These are phyloP conservation scores for Coemansia reversa DNA, from an alignment of 192 early-diverging fungal species.

Conservation along the genomic window DNA sequence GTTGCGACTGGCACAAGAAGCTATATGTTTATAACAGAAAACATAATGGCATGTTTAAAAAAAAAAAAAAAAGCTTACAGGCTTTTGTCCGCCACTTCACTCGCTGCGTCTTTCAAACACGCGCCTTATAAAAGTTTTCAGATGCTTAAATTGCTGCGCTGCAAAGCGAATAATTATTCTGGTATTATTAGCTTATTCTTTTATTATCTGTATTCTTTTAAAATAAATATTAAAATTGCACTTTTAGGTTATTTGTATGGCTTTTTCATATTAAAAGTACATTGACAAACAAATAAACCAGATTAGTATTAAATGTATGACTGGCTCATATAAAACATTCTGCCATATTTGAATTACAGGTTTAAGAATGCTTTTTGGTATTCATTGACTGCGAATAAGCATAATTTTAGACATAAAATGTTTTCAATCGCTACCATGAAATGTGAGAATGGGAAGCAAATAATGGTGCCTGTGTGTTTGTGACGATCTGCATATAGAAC, in stretches of 20 bases:
- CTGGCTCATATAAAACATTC: too few species aligned
- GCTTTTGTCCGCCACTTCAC: too few species aligned
- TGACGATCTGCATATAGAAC: background rate
- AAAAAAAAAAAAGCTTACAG: background rate
- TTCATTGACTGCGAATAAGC: background rate
- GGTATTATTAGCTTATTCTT: constrained; percentile 6
- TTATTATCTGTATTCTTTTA: background rate
- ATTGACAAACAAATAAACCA: background rate
- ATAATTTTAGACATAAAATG: background rate
- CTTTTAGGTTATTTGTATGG: background rate
- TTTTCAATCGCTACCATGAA: background rate
- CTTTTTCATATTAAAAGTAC: background rate
- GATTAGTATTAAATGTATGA: background rate
- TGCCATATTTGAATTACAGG: too few species aligned
- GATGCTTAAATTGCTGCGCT: background rate
- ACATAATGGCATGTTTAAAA: background rate
- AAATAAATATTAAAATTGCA: background rate
- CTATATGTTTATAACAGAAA: background rate
- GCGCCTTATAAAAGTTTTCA: constrained; percentile 2
- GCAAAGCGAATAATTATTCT: background rate
- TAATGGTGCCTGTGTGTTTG: background rate
- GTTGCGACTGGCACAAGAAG: background rate
- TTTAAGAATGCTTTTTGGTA: background rate
- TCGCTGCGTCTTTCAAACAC: background rate
- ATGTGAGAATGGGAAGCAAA: background rate